Base-by-base conservation (phyloP, 2,329 filamentous ascomycete genomes). In the Didymellaceae sp. region DNA sequence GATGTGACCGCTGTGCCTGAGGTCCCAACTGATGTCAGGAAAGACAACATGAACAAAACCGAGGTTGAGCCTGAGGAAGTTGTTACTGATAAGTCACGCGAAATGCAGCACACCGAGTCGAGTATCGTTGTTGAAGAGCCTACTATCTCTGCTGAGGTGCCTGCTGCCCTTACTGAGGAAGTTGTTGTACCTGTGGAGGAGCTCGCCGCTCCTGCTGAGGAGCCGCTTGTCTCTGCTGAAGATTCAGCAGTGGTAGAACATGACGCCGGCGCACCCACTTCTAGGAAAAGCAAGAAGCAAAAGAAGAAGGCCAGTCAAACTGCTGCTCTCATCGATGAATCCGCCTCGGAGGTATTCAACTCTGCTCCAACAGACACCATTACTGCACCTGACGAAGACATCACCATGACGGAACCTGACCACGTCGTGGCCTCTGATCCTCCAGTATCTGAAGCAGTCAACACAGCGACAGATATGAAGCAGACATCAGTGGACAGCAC, bases 241-340 rank as follows among this genome's bases (percentile, higher is more conserved):
- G 34, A 46, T 28, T 5, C 5, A 13, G 26, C 5, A 8, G 26
- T 13, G 26, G 10, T 13, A 13, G 10, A 28, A 13, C 26, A 7
- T 7, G 52, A 31, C 6, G 41, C 25, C 9, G 40, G 40, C 4
- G 20, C 48, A 10, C 45, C 57, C 1, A 30, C 38, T 3, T 61
- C 60, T 9, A 60, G 61, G 52, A 68, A 68, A 34, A 60, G 52
- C 28, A 62, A 55, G 26, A 68, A 66, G 58, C 67, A 65, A 54
- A 58, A 51, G 16, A 64, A 62, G 30, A 52, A 57, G 13, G 58
- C 61, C 16, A 51, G 38, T 10, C 9, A 38, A 17, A 43, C 50
- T 14, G 57, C 52, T 20, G 50, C 35, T 11, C 11, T 44, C 4
- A 16, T 32, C 4, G 39, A 47, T n/a, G 44, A 51, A 6, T n/a